Evolutionary conservation across 2,329 filamentous ascomycete species (phyloP).

Genomic region (Neofusicoccum laricinum): DNA sequence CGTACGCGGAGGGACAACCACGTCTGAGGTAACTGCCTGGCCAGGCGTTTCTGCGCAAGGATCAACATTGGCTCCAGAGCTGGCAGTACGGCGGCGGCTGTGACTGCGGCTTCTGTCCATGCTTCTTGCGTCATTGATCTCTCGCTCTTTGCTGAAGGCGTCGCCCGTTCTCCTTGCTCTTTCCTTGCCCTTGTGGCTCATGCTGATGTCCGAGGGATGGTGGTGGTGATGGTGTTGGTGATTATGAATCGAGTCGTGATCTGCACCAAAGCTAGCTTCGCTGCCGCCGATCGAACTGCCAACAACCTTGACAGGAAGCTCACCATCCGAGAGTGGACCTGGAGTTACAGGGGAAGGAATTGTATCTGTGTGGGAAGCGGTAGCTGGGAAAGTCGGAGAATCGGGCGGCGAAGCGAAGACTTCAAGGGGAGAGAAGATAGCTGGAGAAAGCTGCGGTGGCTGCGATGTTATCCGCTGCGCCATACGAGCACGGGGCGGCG

Average conservation of each 20-base stretch:
- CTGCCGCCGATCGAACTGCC: slow-evolving; percentile 23
- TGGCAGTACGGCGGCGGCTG: slow-evolving; percentile 34
- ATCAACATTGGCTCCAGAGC: slow-evolving; percentile 29
- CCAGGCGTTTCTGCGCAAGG: slow-evolving; percentile 17
- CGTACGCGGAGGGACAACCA: not conserved
- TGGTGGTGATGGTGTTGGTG: not conserved
- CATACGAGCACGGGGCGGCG: slow-evolving; percentile 25
- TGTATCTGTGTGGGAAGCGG: slow-evolving; percentile 18
- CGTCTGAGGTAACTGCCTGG: not conserved
- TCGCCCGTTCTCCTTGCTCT: slow-evolving; percentile 18
- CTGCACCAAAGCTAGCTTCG: slow-evolving; percentile 27
- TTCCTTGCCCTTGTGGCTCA: not conserved
- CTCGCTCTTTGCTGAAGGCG: slow-evolving; percentile 8
- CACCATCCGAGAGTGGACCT: slow-evolving; percentile 26
- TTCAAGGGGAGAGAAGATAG: slow-evolving; percentile 31
- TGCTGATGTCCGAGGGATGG: not conserved
- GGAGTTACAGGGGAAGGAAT: slow-evolving; percentile 37
- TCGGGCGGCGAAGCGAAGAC: slow-evolving; percentile 27
- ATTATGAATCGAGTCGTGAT: not conserved
- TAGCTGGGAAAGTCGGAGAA: slow-evolving; percentile 18
- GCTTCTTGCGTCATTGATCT: not conserved
- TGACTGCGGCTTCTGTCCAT: slow-evolving; percentile 18
- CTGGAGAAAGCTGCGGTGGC: slow-evolving; percentile 12
- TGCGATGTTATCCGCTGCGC: not conserved
- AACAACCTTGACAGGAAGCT: slow-evolving; percentile 33